These are phyloP conservation scores for Rutstroemia sydowiana DNA, from an alignment of 2,329 filamentous ascomycete genomes.

Conservation along the genomic window DNA sequence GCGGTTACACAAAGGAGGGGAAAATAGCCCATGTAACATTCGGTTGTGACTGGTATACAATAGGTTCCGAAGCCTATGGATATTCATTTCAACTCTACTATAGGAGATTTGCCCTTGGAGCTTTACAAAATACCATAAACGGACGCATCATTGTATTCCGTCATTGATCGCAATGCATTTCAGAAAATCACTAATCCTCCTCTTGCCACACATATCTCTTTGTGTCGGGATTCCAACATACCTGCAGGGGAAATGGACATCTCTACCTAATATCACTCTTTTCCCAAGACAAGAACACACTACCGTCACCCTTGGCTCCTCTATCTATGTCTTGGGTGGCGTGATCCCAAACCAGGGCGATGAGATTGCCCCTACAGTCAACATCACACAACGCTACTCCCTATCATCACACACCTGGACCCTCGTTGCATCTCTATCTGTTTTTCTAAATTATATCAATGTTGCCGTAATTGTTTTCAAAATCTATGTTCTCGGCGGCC, in stretches of 20 bases:
- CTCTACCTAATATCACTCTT: slow-evolving; percentile 2
- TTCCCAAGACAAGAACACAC: slow-evolving; percentile 17
- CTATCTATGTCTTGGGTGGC: slow-evolving; percentile 15
- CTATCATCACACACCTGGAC: slow-evolving; percentile 28
- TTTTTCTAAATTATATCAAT: slow-evolving; percentile 33
- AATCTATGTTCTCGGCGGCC: slow-evolving; percentile 35
- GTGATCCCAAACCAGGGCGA: slow-evolving; percentile 1
- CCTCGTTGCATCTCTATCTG: slow-evolving; percentile 24
- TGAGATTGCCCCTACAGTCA: neutral
- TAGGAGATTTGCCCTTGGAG: too few species aligned
- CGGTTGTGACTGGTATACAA: neutral
- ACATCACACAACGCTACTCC: slow-evolving; percentile 30
- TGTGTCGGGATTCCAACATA: too few species aligned
- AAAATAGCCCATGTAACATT: neutral
- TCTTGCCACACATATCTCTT: neutral
- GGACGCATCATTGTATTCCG: too few species aligned
- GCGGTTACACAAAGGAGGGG: neutral
- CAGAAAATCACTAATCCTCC: neutral
- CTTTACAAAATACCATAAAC: too few species aligned
- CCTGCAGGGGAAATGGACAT: neutral
- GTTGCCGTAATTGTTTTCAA: slow-evolving; percentile 31
- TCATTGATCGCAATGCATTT: neutral
- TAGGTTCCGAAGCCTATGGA: neutral
- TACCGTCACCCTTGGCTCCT: slow-evolving; percentile 5
- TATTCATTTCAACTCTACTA: too few species aligned